A percentile compares a stretch with the other conserved stretches of the same genome.
Evolutionary conservation across 2,329 filamentous ascomycete genomes (phyloP).

Genomic region (Alternaria triticina): DNA sequence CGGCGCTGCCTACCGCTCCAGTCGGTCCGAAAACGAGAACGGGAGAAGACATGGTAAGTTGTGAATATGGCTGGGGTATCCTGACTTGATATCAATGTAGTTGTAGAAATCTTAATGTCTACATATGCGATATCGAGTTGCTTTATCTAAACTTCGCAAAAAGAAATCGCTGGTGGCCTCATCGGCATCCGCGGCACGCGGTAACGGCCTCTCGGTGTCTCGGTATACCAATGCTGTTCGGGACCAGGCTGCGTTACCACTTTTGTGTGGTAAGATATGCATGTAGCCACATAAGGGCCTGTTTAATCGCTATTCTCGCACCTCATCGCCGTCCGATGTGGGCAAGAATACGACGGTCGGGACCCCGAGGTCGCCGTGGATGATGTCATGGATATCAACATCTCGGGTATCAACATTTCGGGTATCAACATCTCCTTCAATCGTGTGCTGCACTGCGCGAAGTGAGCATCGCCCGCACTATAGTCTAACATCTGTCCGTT

Average conservation of each 20-base stretch:
- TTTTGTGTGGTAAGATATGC: not conserved
- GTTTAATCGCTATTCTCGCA: not conserved
- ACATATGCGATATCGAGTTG: not conserved
- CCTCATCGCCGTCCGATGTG: not conserved
- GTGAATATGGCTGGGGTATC: not conserved
- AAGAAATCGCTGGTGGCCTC: not conserved
- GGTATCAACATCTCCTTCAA: not conserved
- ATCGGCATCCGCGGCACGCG: not conserved
- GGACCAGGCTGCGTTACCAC: not conserved
- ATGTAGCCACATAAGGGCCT: not conserved
- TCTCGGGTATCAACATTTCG: no score
- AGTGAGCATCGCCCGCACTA: not conserved
- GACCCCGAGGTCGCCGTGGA: not conserved
- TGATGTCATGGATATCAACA: not conserved
- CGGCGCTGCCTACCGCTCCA: constrained; percentile 53
- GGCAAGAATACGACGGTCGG: not conserved
- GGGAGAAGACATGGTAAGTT: not conserved
- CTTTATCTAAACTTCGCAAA: not conserved
- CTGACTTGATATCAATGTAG: not conserved
- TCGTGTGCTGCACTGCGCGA: not conserved
- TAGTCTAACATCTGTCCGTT: not conserved
- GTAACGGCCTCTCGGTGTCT: not conserved
- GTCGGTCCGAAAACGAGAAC: constrained; percentile 59
- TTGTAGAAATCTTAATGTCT: no score
- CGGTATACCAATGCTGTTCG: not conserved